A percentile compares a stretch with the other conserved stretches of the same genome.
These are phyloP conservation scores for Pelargonium nanum DNA, from an alignment of 345 rosid genomes.

Conservation along the genomic window DNA sequence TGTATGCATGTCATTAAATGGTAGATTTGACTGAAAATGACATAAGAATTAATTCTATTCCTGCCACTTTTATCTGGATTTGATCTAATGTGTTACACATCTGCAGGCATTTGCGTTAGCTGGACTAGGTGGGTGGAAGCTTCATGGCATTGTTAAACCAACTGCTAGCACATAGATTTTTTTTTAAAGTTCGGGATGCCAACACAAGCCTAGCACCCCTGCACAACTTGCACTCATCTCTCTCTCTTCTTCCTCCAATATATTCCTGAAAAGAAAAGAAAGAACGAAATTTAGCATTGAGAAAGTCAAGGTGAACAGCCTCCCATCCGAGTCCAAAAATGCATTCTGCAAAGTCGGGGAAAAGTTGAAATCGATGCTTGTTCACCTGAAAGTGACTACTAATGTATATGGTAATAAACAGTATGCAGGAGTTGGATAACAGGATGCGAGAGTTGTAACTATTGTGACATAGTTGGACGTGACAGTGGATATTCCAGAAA, in stretches of 20 bases:
- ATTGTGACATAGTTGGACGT: too few relatives aligned
- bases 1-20: neutral
- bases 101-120: constrained; percentile 72
- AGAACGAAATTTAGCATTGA: neutral
- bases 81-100: constrained; percentile 11
- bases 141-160: constrained; percentile 75
- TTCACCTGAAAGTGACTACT: too few relatives aligned
- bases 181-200: neutral
- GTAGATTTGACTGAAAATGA: neutral
- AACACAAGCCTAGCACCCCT: neutral
- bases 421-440: too few relatives aligned
- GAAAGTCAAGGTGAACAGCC: too few relatives aligned
- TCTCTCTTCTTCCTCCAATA: neutral
- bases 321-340: too few relatives aligned
- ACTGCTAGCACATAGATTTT: constrained; percentile 8
- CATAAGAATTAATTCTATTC: neutral
- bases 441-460: too few relatives aligned
- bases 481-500: too few relatives aligned
- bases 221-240: neutral
- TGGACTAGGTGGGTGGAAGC: constrained; percentile 93
- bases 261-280: neutral
- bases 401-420: too few relatives aligned
- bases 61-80: neutral
- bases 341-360: too few relatives aligned
- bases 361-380: too few relatives aligned